Evolutionary conservation across 805 yeast species (phyloP).

Genomic region (Teunomyces funiuensis): DNA sequence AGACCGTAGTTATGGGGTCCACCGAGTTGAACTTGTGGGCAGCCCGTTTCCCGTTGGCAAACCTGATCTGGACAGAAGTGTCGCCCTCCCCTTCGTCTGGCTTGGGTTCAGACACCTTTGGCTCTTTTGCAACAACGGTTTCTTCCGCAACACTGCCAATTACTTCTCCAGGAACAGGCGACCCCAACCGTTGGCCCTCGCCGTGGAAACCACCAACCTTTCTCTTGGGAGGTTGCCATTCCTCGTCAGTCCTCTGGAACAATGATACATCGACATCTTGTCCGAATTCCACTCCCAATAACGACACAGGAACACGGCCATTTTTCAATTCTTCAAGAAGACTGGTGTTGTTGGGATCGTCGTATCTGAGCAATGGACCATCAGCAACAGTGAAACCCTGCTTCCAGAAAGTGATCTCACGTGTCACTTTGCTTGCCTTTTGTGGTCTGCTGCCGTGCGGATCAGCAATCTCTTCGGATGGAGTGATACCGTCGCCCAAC

Average conservation of each 20-base stretch:
- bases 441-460: conserved; percentile 20
- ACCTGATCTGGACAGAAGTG: conserved; percentile 74
- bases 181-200: conserved; percentile 80
- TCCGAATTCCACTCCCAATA: conserved; percentile 80
- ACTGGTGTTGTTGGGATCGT: conserved; percentile 84
- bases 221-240: conserved; percentile 67
- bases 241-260: conserved; percentile 77
- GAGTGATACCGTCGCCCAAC: conserved; percentile 47
- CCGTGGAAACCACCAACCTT: conserved; percentile 71
- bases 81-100: conserved; percentile 51
- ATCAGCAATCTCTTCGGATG: conserved; percentile 37
- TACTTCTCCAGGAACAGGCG: conserved; percentile 79
- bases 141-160: conserved; percentile 11
- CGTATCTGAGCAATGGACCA: conserved; percentile 81
- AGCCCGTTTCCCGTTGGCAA: conserved; percentile 76
- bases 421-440: conserved; percentile 52
- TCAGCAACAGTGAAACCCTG: conserved; percentile 96
- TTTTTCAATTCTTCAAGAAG: conserved; percentile 77
- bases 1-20: conserved; percentile 65
- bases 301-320: conserved; percentile 87
- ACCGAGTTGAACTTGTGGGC: conserved; percentile 62
- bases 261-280: conserved; percentile 93
- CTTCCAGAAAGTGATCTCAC: conserved; percentile 92
- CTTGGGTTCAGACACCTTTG: conserved; percentile 4
- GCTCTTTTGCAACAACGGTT: conserved; percentile 11